Conservation (phyloP, 805 yeast genomes). For the Ogataea glucozyma region DNA sequence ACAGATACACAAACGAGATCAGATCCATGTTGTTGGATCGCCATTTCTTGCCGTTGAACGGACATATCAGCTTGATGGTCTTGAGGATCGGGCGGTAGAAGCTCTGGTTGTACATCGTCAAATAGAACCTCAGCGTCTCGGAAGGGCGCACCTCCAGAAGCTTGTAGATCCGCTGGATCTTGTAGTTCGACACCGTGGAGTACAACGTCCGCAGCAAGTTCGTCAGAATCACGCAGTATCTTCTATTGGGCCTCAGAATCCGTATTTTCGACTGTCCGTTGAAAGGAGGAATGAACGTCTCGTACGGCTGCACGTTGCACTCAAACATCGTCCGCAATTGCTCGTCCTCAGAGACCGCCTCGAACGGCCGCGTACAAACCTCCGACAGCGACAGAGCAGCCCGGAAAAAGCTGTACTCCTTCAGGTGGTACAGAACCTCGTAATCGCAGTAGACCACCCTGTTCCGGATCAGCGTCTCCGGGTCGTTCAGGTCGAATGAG, state of each 20-base stretch:
- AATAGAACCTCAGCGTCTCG: constrained; percentile 55
- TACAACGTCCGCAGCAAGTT: constrained; percentile 58
- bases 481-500: constrained; percentile 30
- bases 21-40: constrained; percentile 89
- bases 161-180: constrained; percentile 71
- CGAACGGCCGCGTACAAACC: constrained; percentile 6
- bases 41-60: constrained; percentile 95
- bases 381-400: constrained; percentile 22
- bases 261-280: constrained; percentile 28
- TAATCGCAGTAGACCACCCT: constrained; percentile 36
- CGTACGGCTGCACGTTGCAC: constrained; percentile 12
- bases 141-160: constrained; percentile 65
- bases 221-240: constrained; percentile 48
- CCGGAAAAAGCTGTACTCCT: constrained; percentile 31
- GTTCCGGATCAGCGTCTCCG: constrained; percentile 29
- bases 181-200: constrained; percentile 55
- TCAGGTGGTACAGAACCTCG: constrained; percentile 26
- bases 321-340: constrained; percentile 23
- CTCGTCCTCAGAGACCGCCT: constrained; percentile 16
- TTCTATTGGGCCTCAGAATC: constrained; percentile 31
- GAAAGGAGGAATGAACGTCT: constrained; percentile 31
- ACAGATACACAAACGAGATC: constrained; percentile 80
- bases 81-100: constrained; percentile 71
- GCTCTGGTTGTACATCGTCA: constrained; percentile 60
- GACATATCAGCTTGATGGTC: constrained; percentile 75